Base-by-base conservation (phyloP, 2,329 filamentous ascomycete genomes). In the Hypoxylon sp. region DNA sequence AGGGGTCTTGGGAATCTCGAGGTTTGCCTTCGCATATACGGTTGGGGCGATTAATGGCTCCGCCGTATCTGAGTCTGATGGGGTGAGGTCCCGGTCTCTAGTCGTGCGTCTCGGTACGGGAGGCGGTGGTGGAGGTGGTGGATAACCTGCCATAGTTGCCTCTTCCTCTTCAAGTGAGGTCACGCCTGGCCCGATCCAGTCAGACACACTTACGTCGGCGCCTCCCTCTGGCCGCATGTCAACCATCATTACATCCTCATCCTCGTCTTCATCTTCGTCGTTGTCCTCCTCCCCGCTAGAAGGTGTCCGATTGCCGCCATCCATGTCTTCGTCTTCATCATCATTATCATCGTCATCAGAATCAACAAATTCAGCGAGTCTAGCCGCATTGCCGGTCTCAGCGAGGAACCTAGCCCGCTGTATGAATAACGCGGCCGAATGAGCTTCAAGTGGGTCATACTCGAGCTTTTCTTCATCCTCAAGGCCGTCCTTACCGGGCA, bases 1-100 rank as follows among this genome's bases (percentile, higher is more conserved):
- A 0, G 94, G 94, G 0, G 96, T 98, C 75, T 91, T 91, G 4
- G 96, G 96, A 23, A 98, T 90, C 9, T 90, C 87, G 30, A 91
- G 79, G 64, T 89, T 89, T 2, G 87, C 85, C 74, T 90, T 91
- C 21, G 86, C 83, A 73, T 88, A 89, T 11, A 88, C 83, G 0
- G 82, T 83, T 2, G 88, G 83, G 3, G 88, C 85, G 56, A 90
- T 89, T 41, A 91, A 81, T 46, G 89, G 87, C 68, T 91, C 90
- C 37, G 88, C 87, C 34, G 88, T 91, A 71, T 93, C 91, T 3
- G 90, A 92, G 72, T 92, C 91, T 1, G 90, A 91, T 3, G 90
- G 88, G 3, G 90, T 92, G 23, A 87, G 82, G 69, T 89, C 89
- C 66, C 86, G 84, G 63, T 90, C 86, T 65, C 84, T 80, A 14